Evolutionary conservation across 2,329 filamentous ascomycete species (phyloP), one percentile per base, ranked within the genome.

Genomic region (Claviceps pazoutovae): DNA sequence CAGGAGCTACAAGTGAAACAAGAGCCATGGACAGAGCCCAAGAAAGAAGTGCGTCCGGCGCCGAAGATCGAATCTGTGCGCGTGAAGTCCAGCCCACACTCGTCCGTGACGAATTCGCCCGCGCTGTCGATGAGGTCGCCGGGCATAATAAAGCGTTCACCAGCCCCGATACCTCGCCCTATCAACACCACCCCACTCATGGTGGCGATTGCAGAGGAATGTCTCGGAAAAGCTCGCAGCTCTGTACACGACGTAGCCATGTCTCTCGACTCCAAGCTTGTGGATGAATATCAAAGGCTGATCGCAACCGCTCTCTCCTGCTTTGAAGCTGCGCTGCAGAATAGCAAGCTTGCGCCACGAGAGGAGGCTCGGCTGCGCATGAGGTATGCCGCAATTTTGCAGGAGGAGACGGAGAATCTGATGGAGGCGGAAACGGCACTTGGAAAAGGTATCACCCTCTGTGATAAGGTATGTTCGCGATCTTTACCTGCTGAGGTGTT

Each of bases 361-460:
- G 71, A 80, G 46, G 86, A 90, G 63, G 86, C 84, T 9, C 78
- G 77, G 51, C 69, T 88, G 50, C 77, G 83, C 30, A 66, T 90
- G 43, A 76, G 83, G 59, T 88, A 89, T 65, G 85, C 85, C 1
- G 80, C 77, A 37, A 69, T 90, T 6, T 66, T 91, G 23, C 76
- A 81, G 39, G 82, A 88, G 56, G 86, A 91, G 67, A 90, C 86
- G 2, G 83, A 86, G 37, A 89, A 89, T 56, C 70, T 81, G 11
- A 81, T 80, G 69, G 81, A 87, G 58, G 83, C 84, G 1, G 86
- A 90, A 64, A 84, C 81, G 13, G 74, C 82, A 3, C 66, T 91
- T 52, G 83, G 78, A 42, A 87, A 86, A 65, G 84, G 84, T 6
- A 82, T 86, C 51, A 76, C 79, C 2, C 69, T 86, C 2, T 86